Evolutionary conservation across 2,329 filamentous ascomycete genomes (phyloP).

Genomic region (Pseudohalonectria lignicola): DNA sequence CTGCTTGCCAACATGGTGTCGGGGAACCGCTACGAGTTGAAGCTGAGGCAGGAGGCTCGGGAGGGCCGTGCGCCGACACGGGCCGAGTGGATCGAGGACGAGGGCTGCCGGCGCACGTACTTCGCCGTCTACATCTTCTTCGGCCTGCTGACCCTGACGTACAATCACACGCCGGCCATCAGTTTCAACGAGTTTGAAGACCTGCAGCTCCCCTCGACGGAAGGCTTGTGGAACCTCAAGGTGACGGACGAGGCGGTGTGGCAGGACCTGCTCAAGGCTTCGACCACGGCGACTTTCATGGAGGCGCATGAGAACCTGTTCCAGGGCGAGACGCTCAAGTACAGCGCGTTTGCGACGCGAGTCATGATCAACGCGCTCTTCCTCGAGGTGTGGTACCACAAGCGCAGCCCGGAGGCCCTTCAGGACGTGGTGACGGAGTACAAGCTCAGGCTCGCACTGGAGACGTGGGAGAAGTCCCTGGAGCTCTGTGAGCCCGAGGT

Average conservation of each 20-base stretch:
- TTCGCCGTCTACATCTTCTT: constrained; percentile 99
- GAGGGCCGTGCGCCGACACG: constrained; percentile 65
- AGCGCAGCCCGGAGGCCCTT: constrained; percentile 92
- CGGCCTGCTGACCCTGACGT: constrained; percentile 84
- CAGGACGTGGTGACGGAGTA: constrained; percentile 98
- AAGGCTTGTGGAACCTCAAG: constrained; percentile 87
- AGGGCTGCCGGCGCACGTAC: constrained; percentile 92
- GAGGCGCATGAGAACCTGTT: constrained; percentile 93
- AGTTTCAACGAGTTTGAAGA: constrained; percentile 98
- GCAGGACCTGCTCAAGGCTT: constrained; percentile 64
- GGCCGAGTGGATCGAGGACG: constrained; percentile 91
- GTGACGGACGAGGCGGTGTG: constrained; percentile 69
- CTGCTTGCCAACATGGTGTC: constrained; percentile 97
- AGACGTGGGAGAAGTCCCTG: constrained; percentile 98
- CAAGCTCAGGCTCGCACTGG: constrained; percentile 87
- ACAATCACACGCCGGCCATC: constrained; percentile 96
- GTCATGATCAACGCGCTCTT: constrained; percentile 99
- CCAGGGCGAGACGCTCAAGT: constrained; percentile 80
- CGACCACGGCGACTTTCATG: constrained; percentile 74
- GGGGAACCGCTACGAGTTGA: constrained; percentile 91
- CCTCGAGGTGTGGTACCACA: constrained; percentile 97
- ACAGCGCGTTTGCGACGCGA: constrained; percentile 92
- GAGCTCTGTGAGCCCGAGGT: constrained; percentile 88
- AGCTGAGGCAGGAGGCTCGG: constrained; percentile 82
- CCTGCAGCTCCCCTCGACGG: constrained; percentile 81